Base-by-base conservation (phyloP, 805 yeast species). In the Lachancea sp. region DNA sequence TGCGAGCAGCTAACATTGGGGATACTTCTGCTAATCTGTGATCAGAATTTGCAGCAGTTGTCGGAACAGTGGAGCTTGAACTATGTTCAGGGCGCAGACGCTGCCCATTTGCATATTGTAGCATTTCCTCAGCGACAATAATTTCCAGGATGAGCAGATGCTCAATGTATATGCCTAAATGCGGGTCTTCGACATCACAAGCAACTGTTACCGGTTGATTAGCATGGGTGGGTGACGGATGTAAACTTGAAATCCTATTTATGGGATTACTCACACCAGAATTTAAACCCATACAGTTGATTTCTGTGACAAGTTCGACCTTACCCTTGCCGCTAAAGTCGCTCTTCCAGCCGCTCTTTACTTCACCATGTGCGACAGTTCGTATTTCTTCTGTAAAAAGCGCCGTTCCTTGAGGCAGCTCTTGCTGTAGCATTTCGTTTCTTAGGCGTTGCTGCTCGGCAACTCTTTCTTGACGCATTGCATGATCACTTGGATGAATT, bases 271-370 rank as follows among this genome's bases (percentile, higher is more conserved):
- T 58, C 0, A 74, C 61, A 4, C 74, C 74, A 36, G 87, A 75
- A 8, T 80, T 68, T 36, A 82, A 63, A 38, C 73, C 68, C 65
- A 74, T 69, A 18, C 83, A 74, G 15, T 74, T 71, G 29, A 84
- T 73, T 32, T 83, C 86, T 0, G 84, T 86, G 22, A 82, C 80
- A 34, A 88, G 60, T 60, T 87, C 96, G 45, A 89, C 80, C 40
- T 76, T 71, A 4, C 98, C 98, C 33, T 71, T 71, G 30, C 78
- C 82, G 5, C 78, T 63, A 57, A 82, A 89, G 61, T 92, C 98
- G 1, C 92, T 78, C 60, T 92, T 92, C 99, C 99, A 92, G 3
- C 99, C 99, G 22, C 75, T 70, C 56, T 83, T 85, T 55, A 87
- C 63, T 45, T 85, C 95, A 8, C 96, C 96, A 40, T 78, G 74